Percentiles rank a stretch among this genome's conserved stretches.
phyloP scores from a whole-genome alignment of 306 rosid species.

The Cyamopsis tetragonoloba region DNA sequence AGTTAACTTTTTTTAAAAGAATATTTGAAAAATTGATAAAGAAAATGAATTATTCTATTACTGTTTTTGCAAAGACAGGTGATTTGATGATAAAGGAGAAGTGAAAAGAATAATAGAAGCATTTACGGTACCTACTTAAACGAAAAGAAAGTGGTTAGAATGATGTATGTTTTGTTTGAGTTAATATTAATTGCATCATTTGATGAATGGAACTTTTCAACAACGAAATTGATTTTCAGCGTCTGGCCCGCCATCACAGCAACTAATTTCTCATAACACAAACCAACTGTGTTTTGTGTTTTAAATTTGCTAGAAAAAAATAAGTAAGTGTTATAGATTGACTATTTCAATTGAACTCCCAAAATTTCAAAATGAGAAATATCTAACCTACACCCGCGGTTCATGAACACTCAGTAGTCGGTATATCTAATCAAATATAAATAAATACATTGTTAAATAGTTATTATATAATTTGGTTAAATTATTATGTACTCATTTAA shows the following conservation, averaged over 20 bases:
- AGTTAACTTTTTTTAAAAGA: no score
- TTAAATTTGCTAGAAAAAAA: slow-evolving; percentile 1
- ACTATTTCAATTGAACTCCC: neutral
- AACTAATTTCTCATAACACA: slow-evolving; percentile 18
- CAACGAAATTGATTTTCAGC: slow-evolving; percentile 11
- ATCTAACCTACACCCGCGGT: no score
- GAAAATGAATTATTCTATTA: no score
- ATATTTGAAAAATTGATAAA: no score
- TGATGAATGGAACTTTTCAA: slow-evolving; percentile 17
- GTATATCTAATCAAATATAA: no score
- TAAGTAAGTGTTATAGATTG: no score
- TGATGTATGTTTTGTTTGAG: slow-evolving; percentile 3
- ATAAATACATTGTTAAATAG: no score
- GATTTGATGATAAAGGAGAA: neutral
- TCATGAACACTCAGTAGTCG: no score
- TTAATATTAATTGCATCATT: slow-evolving; percentile 10
- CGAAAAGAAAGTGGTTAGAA: slow-evolving; percentile 21
- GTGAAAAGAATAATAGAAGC: neutral
- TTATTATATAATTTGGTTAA: no score
- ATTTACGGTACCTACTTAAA: neutral
- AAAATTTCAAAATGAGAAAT: neutral
- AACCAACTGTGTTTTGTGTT: no score
- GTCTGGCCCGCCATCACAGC: slow-evolving; percentile 19
- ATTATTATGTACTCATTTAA: no score
- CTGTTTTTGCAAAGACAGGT: neutral